Evolutionary conservation across 1,139 yeast species (phyloP).

Genomic region (Debaryomycetaceae sp.): DNA sequence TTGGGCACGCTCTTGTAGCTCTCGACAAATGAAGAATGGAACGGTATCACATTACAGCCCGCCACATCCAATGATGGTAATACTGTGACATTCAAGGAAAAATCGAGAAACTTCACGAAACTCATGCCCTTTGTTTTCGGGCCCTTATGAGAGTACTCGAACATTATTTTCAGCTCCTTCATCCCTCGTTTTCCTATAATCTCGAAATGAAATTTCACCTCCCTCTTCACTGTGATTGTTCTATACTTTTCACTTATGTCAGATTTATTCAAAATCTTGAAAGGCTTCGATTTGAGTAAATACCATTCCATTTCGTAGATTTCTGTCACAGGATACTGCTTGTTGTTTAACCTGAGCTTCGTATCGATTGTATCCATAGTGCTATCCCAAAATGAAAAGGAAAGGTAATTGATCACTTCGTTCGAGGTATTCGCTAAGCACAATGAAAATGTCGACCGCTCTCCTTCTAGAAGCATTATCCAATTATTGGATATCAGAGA

Average conservation of each 20-base stretch:
- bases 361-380: constrained; percentile 61
- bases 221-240: constrained; percentile 31
- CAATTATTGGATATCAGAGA: constrained; percentile 61
- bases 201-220: constrained; percentile 50
- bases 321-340: constrained; percentile 54
- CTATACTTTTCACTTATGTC: constrained; percentile 29
- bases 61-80: constrained; percentile 70
- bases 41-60: constrained; percentile 68
- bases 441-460: constrained; percentile 49
- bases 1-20: constrained; percentile 7
- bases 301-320: constrained; percentile 74
- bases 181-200: constrained; percentile 73
- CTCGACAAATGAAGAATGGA: constrained; percentile 25
- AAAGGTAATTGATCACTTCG: constrained; percentile 52
- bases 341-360: constrained; percentile 25
- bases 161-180: constrained; percentile 57
- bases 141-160: constrained; percentile 61
- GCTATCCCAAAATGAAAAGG: constrained; percentile 70
- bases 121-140: constrained; percentile 18
- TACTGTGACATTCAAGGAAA: constrained; percentile 68
- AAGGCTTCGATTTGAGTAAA: constrained; percentile 55
- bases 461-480: constrained; percentile 82
- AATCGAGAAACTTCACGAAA: constrained; percentile 53
- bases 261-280: constrained; percentile 42
- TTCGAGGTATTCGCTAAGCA: constrained; percentile 55